Base-by-base conservation (phyloP, 164 flowering plant species). In the Magnolia kwangsiensis region DNA sequence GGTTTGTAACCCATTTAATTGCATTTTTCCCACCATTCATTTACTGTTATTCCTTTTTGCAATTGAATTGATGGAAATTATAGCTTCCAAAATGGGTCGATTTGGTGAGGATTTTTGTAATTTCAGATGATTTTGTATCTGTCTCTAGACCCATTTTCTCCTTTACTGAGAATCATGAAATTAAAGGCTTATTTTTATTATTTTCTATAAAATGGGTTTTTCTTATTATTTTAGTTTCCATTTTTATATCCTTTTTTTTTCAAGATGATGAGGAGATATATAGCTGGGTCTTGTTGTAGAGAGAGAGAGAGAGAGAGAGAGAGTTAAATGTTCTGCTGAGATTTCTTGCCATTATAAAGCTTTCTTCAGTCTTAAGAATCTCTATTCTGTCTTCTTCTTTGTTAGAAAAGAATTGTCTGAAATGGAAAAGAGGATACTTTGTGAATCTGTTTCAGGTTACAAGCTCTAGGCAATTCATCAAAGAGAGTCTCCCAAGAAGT, bases 81-180 rank as follows among this genome's bases (percentile, higher is more conserved):
- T 67, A 51, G 59, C 72, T 37, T 20, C 72, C 72, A 72, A 73
- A 71, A 77, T 72, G 64, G 61, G 51, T 51, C 72, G 76, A 70
- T 59, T 77, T 66, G 29, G 58, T 51, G 58, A 29, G 51, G 75
- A 67, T 77, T 72, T 55, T 31, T 8, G 50, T 24, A 9, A 49
- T 27, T 24, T 71, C 21, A 18, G 20, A 11, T 63, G 4, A 19
- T 21, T 29, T 18, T 29, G 31, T 18, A 16, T 16, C 21, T 24
- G 8, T 3, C 18, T 11, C 6, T 37, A 49, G 27, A 50, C 29
- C 51, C 8, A 19, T 13, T 71, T 51, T 51, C 63, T 71, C 20
- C 20, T 70, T 70, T 49, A 8, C 18, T 50, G 74, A 63, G 51
- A 63, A 59, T 37, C 37, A 7, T 31, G 51, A 13, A 73, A 37